Percentiles rank a stretch among this genome's conserved stretches.
These are phyloP conservation scores for Vanrija humicola DNA, from an alignment of 1,284 basidiomycete genomes.

Conservation along the genomic window DNA sequence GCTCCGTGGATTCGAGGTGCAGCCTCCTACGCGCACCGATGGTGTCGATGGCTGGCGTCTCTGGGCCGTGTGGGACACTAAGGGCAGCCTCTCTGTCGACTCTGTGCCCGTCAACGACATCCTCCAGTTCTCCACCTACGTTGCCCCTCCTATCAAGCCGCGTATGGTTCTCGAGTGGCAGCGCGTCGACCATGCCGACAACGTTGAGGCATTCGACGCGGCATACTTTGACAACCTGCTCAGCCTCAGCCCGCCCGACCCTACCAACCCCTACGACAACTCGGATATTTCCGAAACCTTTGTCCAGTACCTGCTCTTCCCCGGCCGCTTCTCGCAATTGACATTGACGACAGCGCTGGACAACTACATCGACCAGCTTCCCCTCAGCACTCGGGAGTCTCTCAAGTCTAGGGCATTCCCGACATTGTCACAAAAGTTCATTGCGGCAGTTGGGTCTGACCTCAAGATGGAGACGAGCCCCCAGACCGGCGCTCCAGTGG, in stretches of 20 bases:
- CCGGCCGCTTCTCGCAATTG: conserved; percentile 76
- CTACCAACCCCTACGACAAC: conserved; percentile 34
- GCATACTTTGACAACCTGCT: conserved; percentile 78
- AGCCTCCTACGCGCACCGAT: conserved; percentile 27
- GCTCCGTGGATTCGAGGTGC: conserved; percentile 48
- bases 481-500: conserved; percentile 70
- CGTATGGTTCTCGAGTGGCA: conserved; percentile 38
- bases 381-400: conserved; percentile 11
- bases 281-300: conserved; percentile 61
- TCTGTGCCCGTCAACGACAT: conserved; percentile 33
- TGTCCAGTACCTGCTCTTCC: conserved; percentile 73
- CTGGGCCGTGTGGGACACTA: conserved; percentile 49
- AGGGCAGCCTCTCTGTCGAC: conserved; percentile 26
- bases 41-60: conserved; percentile 44
- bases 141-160: conserved; percentile 18
- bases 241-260: conserved; percentile 59
- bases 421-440: conserved; percentile 69
- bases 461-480: conserved; percentile 68
- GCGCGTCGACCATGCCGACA: conserved; percentile 12
- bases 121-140: conserved; percentile 37
- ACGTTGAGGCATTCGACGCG: conserved; percentile 71
- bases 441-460: conserved; percentile 78
- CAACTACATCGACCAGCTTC: conserved; percentile 68
- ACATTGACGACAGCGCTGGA: conserved; percentile 75
- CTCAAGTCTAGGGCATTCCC: conserved; percentile 51